Evolutionary conservation across 305 asterid species (phyloP), one percentile per base, ranked within the genome.

Genomic region (Fraxinus paxiana): DNA sequence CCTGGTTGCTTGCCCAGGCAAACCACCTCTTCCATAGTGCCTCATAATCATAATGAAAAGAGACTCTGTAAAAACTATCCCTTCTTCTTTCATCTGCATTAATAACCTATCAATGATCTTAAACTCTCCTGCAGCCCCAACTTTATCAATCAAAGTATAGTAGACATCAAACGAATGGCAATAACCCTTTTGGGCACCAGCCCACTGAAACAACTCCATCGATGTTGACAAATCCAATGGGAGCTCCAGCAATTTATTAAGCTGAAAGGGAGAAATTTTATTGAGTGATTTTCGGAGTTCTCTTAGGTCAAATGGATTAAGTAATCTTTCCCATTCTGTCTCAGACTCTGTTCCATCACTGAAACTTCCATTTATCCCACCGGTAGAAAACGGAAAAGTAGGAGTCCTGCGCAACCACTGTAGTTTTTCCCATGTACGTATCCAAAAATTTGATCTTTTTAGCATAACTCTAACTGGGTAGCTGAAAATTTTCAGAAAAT

Each of bases 1-100:
- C 73, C 73, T 65, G 73, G 73, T 65, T 65, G 73, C 73, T 65
- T 65, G 73, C 35, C 73, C 73, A 65, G 73, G 73, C 73, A 65
- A 65, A 65, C 73, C 37, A 26, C 73, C 35, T 24, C 73, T 24
- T 72, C 85, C 75, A 6, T 65, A 65, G 73, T 65, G 73, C 37
- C 26, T 77, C 13, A 41, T 70, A 34, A 79, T 51, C 20, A 28
- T 65, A 65, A 65, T 26, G 73, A 65, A 65, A 65, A 65, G 73
- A 65, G 73, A 65, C 73, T 65, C 73, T 65, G 18, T 65, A 24
- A 65, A 65, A 65, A 65, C 37, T 26, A 65, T 65, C 34, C 73
- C 18, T 26, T 65, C 73, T 26, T 65, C 73, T 65, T 65, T 65
- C 73, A 65, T 65, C 20, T 65, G 73, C 35, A 24, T 26, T 65